Evolutionary conservation across 805 yeast genomes (phyloP).

Genomic region (Zygoascus flipseniorum): DNA sequence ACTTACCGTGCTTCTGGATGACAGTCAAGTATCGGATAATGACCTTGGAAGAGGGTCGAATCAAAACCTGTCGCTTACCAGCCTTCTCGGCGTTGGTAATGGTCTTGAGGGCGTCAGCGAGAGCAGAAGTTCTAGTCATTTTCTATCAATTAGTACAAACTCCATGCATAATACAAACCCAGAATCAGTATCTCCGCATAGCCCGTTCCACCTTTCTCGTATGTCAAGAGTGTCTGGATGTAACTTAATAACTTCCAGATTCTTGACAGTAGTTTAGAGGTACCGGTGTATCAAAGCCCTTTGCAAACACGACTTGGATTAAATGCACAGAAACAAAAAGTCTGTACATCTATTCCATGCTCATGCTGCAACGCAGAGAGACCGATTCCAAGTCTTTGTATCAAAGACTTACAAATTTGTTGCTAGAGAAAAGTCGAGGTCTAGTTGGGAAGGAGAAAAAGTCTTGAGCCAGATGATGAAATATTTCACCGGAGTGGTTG

Average conservation of each 20-base stretch:
- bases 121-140: conserved; percentile 97
- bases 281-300: conserved; percentile 20
- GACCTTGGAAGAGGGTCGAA: conserved; percentile 98
- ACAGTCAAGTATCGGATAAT: conserved; percentile 94
- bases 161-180: background rate
- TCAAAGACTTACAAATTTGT: background rate
- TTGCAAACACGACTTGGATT: conserved; percentile 6
- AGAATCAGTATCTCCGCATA: background rate
- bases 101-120: conserved; percentile 97
- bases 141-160: conserved; percentile 2
- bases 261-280: background rate
- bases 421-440: background rate
- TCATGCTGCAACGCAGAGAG: conserved; percentile 12
- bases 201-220: background rate
- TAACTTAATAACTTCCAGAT: background rate
- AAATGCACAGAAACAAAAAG: background rate
- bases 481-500: background rate
- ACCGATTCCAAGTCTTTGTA: conserved; percentile 11
- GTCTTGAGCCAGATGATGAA: background rate
- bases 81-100: conserved; percentile 99
- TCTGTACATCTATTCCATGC: background rate
- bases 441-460: background rate
- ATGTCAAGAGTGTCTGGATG: conserved; percentile 1
- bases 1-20: conserved; percentile 92
- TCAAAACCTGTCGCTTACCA: conserved; percentile 97